Evolutionary conservation across 257 asterid species (phyloP).

Genomic region (Solanum virginianum): DNA sequence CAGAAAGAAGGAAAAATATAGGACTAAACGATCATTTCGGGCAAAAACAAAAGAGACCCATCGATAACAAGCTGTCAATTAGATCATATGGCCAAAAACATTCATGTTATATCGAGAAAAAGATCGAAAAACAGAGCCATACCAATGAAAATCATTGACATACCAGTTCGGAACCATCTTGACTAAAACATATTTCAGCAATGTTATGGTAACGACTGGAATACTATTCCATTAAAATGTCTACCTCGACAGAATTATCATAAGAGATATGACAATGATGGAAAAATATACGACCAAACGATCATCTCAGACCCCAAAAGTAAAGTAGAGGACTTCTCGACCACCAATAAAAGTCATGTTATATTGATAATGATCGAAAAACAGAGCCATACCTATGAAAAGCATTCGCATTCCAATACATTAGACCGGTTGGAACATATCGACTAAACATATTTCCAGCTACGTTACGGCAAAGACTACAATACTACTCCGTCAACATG

Average conservation of each 20-base stretch:
- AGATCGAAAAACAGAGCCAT: not conserved
- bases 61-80: not conserved
- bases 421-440: conserved; percentile 40
- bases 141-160: conserved; percentile 61
- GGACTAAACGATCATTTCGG: not conserved
- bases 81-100: not conserved
- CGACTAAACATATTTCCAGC: not conserved
- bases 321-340: not conserved
- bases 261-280: not conserved
- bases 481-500: too few relatives aligned
- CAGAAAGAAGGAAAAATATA: not conserved
- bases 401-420: conserved; percentile 51
- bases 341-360: not conserved
- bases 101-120: not conserved
- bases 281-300: not conserved
- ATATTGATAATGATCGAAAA: not conserved
- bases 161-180: conserved; percentile 53
- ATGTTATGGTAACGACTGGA: not conserved
- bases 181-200: not conserved
- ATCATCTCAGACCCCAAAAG: not conserved
- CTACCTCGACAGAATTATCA: not conserved
- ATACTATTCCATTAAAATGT: not conserved
- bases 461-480: too few relatives aligned
- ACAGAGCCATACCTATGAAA: conserved; percentile 36
- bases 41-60: not conserved